These are phyloP conservation scores for Colletotrichum scovillei DNA, from an alignment of 2,329 filamentous ascomycete genomes.

Conservation along the genomic window DNA sequence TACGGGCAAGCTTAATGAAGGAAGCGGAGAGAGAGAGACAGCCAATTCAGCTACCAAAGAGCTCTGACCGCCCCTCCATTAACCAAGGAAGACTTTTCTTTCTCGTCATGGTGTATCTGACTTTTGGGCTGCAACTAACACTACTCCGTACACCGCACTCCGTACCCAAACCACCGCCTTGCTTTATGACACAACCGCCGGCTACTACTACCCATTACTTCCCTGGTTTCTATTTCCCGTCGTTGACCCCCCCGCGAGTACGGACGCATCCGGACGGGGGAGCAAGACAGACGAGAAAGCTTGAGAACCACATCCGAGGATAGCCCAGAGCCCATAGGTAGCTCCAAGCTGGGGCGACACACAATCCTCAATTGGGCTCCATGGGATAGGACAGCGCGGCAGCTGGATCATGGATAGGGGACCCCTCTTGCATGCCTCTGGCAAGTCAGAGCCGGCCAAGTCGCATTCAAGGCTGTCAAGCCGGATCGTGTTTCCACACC, in stretches of 20 bases:
- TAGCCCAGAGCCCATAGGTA: not conserved
- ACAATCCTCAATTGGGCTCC: not conserved
- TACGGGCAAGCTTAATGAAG: constrained; percentile 15
- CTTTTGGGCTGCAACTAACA: constrained; percentile 5
- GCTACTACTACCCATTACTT: not conserved
- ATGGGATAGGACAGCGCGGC: constrained; percentile 7
- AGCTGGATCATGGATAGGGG: not conserved
- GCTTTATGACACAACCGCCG: not conserved
- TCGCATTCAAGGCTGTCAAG: constrained; percentile 16
- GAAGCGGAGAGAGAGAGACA: not conserved
- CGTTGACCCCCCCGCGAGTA: not conserved
- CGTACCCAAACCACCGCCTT: not conserved
- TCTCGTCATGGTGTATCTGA: constrained; percentile 11
- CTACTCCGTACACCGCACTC: not conserved
- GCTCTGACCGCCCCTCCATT: constrained; percentile 32
- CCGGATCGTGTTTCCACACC: constrained; percentile 16
- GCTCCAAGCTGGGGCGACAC: not conserved
- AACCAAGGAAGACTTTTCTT: constrained; percentile 25
- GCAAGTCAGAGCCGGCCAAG: constrained; percentile 36
- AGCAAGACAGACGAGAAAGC: not conserved
- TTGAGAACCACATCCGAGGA: not conserved
- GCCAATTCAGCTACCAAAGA: not conserved
- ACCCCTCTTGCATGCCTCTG: constrained; percentile 27
- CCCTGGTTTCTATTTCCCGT: not conserved
- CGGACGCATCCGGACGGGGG: constrained; percentile 19